Evolutionary conservation across 164 flowering plant genomes (phyloP).

Genomic region (Nymphaea colorata): DNA sequence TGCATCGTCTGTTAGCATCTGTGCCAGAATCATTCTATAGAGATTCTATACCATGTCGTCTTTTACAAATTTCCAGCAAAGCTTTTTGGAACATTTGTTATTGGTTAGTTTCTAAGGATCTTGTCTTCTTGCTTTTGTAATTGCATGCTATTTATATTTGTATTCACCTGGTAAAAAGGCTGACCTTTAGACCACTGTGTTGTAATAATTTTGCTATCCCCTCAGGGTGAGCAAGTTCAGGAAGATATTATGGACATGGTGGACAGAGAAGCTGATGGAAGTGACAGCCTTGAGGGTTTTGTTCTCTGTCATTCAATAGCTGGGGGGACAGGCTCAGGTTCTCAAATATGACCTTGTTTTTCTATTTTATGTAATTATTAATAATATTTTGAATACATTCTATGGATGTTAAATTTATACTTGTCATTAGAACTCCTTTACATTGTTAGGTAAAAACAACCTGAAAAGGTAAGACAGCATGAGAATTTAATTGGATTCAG

Average conservation of each 20-base stretch:
- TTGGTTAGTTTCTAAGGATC: no score
- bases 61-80: no score
- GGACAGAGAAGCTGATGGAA: slow-evolving; percentile 99
- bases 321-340: slow-evolving; percentile 99
- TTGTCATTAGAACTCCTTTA: no score
- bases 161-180: neutral
- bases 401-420: no score
- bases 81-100: no score
- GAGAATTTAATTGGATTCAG: no score
- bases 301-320: slow-evolving; percentile 97
- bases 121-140: neutral
- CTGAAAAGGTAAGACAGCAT: no score
- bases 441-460: no score
- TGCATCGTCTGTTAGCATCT: no score
- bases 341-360: neutral
- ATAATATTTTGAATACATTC: no score
- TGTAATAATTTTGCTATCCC: neutral
- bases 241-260: slow-evolving; percentile 99
- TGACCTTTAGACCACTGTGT: neutral
- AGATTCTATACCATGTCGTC: no score
- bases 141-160: neutral
- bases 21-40: no score
- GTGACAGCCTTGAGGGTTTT: slow-evolving; percentile 99
- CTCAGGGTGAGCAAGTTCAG: slow-evolving; percentile 86
- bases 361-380: neutral